These are phyloP conservation scores for Serendipita sp. DNA, from an alignment of 768 basidiomycete species.

Conservation along the genomic window DNA sequence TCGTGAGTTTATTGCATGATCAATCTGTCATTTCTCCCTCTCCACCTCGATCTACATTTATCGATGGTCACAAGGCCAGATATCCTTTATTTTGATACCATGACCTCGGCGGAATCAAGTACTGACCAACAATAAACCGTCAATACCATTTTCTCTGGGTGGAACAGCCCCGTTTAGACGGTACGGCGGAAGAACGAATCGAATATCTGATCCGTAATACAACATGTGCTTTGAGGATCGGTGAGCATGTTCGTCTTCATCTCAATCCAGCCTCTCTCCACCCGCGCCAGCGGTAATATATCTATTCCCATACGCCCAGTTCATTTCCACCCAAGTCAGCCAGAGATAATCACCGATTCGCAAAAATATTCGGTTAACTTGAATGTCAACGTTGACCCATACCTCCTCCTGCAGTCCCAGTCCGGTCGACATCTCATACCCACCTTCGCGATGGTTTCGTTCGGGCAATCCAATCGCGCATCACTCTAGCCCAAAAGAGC, in stretches of 20 bases:
- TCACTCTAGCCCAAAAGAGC: constrained; percentile 33
- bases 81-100: too few species aligned
- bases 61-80: background rate
- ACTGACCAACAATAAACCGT: background rate
- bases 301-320: too few species aligned
- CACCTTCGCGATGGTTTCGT: constrained; percentile 76
- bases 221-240: constrained; percentile 57
- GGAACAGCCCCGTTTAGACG: constrained; percentile 33
- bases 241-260: constrained; percentile 22
- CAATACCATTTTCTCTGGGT: constrained; percentile 1
- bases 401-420: constrained; percentile 39
- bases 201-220: constrained; percentile 47
- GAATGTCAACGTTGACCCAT: too few species aligned
- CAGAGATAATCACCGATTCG: too few species aligned
- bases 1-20: background rate
- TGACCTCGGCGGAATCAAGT: background rate
- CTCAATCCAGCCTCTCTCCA: too few species aligned
- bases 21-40: constrained; percentile 34
- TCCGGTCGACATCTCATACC: constrained; percentile 55
- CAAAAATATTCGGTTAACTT: too few species aligned
- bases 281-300: too few species aligned
- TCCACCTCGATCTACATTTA: constrained; percentile 9
- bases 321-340: too few species aligned
- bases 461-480: constrained; percentile 47
- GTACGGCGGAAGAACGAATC: constrained; percentile 54